These are phyloP conservation scores for Melanogaster broomeanus DNA, from an alignment of 768 basidiomycete species.

Conservation along the genomic window DNA sequence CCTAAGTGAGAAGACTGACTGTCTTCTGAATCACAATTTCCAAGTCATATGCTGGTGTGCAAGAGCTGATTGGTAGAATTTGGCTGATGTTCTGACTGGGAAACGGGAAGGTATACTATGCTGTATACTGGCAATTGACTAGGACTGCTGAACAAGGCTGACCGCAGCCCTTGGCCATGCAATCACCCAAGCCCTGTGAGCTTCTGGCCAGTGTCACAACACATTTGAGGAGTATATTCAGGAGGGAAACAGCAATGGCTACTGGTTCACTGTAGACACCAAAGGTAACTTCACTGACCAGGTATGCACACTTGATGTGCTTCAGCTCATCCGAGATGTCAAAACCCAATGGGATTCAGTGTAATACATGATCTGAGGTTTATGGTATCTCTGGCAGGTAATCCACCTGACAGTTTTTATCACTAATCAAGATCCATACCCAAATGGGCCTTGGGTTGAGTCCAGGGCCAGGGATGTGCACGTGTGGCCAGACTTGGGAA, in stretches of 20 bases:
- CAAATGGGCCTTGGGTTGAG: no score
- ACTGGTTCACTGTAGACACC: not conserved
- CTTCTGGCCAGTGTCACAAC: not conserved
- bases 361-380: constrained; percentile 34
- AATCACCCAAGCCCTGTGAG: not conserved
- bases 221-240: not conserved
- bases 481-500: no score
- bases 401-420: not conserved
- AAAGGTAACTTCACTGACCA: not conserved
- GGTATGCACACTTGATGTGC: not conserved
- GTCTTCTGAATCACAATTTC: no score
- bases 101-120: no score
- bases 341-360: constrained; percentile 40
- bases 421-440: no score
- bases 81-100: no score
- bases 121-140: no score
- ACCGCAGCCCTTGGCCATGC: not conserved
- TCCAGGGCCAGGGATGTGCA: no score
- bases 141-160: no score
- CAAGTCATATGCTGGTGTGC: no score
- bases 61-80: no score
- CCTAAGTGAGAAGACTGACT: no score
- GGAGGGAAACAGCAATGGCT: not conserved
- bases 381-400: not conserved
- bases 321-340: constrained; percentile 30